Evolutionary conservation across 2,329 filamentous ascomycete genomes (phyloP).

Genomic region (Leptographium procerum): DNA sequence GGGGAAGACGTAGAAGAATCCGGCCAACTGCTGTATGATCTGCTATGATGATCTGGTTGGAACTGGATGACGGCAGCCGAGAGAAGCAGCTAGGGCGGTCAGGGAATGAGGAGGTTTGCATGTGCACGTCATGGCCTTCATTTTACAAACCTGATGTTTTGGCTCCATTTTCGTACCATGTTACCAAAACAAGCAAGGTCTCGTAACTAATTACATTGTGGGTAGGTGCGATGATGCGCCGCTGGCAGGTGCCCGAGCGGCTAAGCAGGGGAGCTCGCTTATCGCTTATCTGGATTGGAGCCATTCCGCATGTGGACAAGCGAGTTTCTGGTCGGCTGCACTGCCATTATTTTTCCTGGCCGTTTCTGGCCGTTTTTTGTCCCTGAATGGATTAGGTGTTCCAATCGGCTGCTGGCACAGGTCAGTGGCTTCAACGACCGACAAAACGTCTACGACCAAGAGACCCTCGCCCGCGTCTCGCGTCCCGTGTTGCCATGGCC

Average conservation of each 20-base stretch:
- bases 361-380: background rate
- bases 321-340: background rate
- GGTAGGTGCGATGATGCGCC: background rate
- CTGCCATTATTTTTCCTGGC: background rate
- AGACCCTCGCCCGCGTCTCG: background rate
- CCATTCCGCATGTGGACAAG: background rate
- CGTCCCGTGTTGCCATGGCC: constrained; percentile 8
- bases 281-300: background rate
- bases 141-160: background rate
- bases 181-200: background rate
- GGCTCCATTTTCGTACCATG: background rate
- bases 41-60: background rate
- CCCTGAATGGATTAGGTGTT: background rate
- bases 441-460: background rate
- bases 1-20: background rate
- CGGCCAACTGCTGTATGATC: background rate
- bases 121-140: background rate
- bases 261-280: background rate
- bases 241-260: background rate
- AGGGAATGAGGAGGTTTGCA: background rate
- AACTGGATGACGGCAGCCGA: too few relatives aligned
- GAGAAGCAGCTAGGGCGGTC: background rate
- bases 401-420: background rate
- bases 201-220: background rate
- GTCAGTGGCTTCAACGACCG: background rate